Evolutionary conservation across 176 grass and related monocot species (phyloP), one percentile per base, ranked within the genome.

Genomic region (Raddia distichophylla): DNA sequence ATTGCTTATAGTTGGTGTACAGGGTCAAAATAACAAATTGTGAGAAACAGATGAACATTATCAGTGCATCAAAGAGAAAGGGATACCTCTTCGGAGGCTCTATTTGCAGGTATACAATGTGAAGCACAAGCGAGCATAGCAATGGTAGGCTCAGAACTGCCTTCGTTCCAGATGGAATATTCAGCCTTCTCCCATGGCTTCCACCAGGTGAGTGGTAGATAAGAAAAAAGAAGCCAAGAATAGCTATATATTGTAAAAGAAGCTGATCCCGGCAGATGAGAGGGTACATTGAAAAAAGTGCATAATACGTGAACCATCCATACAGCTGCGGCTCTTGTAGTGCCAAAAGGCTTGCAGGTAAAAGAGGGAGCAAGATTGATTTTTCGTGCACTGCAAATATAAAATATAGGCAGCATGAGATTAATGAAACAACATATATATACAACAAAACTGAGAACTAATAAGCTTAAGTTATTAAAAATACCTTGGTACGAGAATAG

Each of bases 401-500:
- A 35, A 74, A 86, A 76, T 27, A 76, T 34, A 33, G 8, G 55
- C 44, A 70, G 19, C 22, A 79, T 63, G 47, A 71, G 51, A 65
- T 58, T 9, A 60, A 83, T 70, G 15, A 64, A 60, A 46, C 53
- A 64, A 10, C 20, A 18, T 40, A 80, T 34, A 80, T 61, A 18
- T 64, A 7, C 35, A 57, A 35, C 9, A 70, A 77, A 70, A 55
- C 1, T 40, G 47, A 75, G 5, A 78, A 64, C 9, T 0, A 54
- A 49, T 43, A 43, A 73, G 54, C 27, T 65, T 19, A 71, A 74
- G 61, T 6, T 64, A 19, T 78, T 75, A 12, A 81, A 79, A 71
- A 80, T 90, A 98, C 95, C 92, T 93, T 98, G 92, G 82, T 86
- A 95, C 6, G 92, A 98, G 84, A 98, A 98, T 53, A 98, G 45